Conservation (phyloP, 306 rosid genomes). For the Medicago arabica region DNA sequence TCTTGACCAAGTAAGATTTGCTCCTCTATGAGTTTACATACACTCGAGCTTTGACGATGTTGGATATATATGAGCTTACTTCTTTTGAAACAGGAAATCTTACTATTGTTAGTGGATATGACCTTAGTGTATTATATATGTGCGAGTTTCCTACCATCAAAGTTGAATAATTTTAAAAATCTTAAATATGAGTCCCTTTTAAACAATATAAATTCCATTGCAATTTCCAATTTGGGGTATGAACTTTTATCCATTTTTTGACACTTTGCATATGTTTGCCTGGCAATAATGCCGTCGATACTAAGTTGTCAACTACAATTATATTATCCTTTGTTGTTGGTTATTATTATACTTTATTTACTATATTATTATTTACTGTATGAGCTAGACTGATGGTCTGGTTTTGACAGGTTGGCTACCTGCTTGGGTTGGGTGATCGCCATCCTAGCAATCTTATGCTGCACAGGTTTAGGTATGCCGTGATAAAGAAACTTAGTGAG, state of each 20-base stretch:
- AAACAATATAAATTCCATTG: conserved; percentile 18
- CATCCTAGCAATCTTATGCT: conserved; percentile 99
- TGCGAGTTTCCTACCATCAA: conserved; percentile 15
- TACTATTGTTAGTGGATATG: neutral
- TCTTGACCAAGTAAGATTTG: too few species aligned
- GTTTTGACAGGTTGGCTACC: conserved; percentile 87
- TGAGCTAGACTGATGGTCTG: conserved; percentile 21
- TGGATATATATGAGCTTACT: too few species aligned
- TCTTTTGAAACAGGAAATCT: too few species aligned
- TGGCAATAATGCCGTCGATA: neutral
- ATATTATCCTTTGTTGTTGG: neutral
- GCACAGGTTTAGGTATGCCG: conserved; percentile 76
- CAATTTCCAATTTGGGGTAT: conserved; percentile 12
- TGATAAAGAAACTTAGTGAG: conserved; percentile 36
- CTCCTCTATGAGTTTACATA: neutral
- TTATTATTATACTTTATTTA: neutral
- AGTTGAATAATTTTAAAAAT: neutral
- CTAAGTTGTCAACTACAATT: neutral
- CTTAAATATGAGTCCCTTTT: neutral
- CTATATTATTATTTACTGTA: neutral
- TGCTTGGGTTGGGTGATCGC: conserved; percentile 99
- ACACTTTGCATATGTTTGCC: conserved; percentile 7
- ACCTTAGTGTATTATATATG: conserved; percentile 8
- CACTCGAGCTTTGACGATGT: neutral
- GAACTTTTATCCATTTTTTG: neutral